These are phyloP conservation scores for Microbotryomycetes sp. DNA, from an alignment of 1,284 basidiomycete species.

Conservation along the genomic window DNA sequence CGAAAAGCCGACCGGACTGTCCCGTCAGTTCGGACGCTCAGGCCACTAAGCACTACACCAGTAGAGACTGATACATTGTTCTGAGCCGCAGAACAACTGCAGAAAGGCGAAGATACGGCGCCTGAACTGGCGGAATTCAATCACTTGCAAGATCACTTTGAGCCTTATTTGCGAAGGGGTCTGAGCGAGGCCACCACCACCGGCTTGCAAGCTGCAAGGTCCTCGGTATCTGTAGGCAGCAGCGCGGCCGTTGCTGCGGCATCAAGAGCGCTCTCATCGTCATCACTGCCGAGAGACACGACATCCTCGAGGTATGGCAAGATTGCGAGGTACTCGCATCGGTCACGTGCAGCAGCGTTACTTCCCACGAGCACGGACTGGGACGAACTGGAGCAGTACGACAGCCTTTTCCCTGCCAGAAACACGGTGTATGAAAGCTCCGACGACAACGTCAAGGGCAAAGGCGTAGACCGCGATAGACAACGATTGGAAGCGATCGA, in stretches of 20 bases:
- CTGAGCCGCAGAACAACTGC: slow-evolving; percentile 63
- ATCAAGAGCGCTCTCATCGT: not conserved
- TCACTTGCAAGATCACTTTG: slow-evolving; percentile 85
- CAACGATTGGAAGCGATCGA: slow-evolving; percentile 62
- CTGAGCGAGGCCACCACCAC: not conserved
- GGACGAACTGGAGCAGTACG: slow-evolving; percentile 30
- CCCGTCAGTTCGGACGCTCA: slow-evolving; percentile 26
- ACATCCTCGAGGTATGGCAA: not conserved
- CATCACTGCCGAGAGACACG: not conserved
- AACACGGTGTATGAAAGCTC: not conserved
- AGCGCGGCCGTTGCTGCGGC: not conserved
- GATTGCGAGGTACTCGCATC: not conserved
- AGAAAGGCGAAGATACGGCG: slow-evolving; percentile 75
- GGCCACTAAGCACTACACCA: not conserved
- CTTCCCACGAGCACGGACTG: slow-evolving; percentile 3
- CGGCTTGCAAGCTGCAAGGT: not conserved
- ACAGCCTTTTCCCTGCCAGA: slow-evolving; percentile 3
- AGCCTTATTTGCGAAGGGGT: slow-evolving; percentile 57
- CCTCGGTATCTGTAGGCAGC: not conserved
- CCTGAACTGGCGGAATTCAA: slow-evolving; percentile 83
- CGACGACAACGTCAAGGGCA: slow-evolving; percentile 8
- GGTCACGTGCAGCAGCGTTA: not conserved
- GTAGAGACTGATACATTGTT: not conserved
- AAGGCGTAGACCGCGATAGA: slow-evolving; percentile 57
- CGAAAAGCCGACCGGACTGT: slow-evolving; percentile 91